Base-by-base conservation (phyloP, 2,329 filamentous ascomycete genomes). In the Sordariomycetes sp. region DNA sequence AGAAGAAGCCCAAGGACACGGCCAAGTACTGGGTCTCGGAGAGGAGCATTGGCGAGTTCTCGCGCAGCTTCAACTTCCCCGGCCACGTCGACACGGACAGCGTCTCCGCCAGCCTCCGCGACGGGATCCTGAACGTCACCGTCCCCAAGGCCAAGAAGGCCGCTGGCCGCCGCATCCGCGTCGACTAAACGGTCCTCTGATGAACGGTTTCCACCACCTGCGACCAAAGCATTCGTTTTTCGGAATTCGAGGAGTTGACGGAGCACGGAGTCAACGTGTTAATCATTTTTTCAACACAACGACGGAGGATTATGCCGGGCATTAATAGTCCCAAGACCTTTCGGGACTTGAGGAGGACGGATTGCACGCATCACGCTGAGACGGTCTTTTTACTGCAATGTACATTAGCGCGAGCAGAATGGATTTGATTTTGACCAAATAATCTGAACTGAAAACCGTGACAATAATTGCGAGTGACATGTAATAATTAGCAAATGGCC, bases 11-110 rank as follows among this genome's bases (percentile, higher is more conserved):
- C 5, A 65, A 64, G 54, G 72, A 77, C 60, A 71, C 74, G 52
- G 71, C 75, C 64, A 86, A 83, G 72, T 92, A 85, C 78, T 93
- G 88, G 89, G 74, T 85, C 61, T 76, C 77, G 40, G 85, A 89
- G 73, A 83, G 85, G 64, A 80, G 77, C 60, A 73, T 86, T 59
- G 86, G 86, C 68, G 79, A 85, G 63, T 90, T 89, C 73, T 77
- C 80, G 54, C 81, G 87, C 62, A 81, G 77, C 60, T 89, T 89
- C 74, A 81, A 75, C 69, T 89, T 90, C 75, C 83, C 86, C 0
- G 71, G 72, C 57, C 79, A 79, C 32, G 78, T 90, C 61, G 82
- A 88, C 66, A 79, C 82, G 65, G 81, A 84, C 18, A 71, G 66
- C 3, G 86, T 90, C 58, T 75, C 71, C 52, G 87, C 87, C 55